Conservation (phyloP, 805 yeast genomes). For the Wickerhamomyces ciferrii region DNA sequence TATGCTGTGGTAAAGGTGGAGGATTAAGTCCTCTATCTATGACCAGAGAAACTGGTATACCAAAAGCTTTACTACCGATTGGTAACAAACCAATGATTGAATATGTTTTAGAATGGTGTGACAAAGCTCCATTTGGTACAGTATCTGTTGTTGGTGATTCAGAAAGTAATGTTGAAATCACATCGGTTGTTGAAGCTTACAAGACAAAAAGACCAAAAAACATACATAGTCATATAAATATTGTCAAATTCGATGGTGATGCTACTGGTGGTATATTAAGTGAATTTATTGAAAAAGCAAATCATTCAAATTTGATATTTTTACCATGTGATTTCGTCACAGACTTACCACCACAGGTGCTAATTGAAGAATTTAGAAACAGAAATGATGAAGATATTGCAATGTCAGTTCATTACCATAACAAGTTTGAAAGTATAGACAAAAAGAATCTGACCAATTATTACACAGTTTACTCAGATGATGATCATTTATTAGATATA, state of each 20-base stretch:
- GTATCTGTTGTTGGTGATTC: conserved; percentile 58
- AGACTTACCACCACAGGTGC: conserved; percentile 83
- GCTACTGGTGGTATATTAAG: conserved; percentile 61
- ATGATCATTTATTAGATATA: conserved; percentile 57
- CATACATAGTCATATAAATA: conserved; percentile 31
- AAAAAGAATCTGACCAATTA: conserved; percentile 65
- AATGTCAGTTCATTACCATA: conserved; percentile 70
- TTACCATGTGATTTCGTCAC: conserved; percentile 94
- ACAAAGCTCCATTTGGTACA: conserved; percentile 69
- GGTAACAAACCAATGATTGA: conserved; percentile 88
- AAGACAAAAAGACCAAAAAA: conserved; percentile 31
- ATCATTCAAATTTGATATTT: conserved; percentile 57
- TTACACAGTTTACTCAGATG: conserved; percentile 60
- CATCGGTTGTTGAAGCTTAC: conserved; percentile 43
- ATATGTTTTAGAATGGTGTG: conserved; percentile 92
- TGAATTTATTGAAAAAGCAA: conserved; percentile 36
- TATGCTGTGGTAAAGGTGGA: conserved; percentile 83
- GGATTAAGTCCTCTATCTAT: conserved; percentile 68
- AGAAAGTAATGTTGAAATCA: conserved; percentile 41
- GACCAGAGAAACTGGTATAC: conserved; percentile 53
- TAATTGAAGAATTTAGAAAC: conserved; percentile 79
- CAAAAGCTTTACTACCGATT: conserved; percentile 85
- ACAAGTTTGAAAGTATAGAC: conserved; percentile 71
- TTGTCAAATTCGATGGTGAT: conserved; percentile 39
- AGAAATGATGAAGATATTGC: conserved; percentile 66